These are phyloP conservation scores for Geranium incanum DNA, from an alignment of 441 rosid genomes.

Conservation along the genomic window DNA sequence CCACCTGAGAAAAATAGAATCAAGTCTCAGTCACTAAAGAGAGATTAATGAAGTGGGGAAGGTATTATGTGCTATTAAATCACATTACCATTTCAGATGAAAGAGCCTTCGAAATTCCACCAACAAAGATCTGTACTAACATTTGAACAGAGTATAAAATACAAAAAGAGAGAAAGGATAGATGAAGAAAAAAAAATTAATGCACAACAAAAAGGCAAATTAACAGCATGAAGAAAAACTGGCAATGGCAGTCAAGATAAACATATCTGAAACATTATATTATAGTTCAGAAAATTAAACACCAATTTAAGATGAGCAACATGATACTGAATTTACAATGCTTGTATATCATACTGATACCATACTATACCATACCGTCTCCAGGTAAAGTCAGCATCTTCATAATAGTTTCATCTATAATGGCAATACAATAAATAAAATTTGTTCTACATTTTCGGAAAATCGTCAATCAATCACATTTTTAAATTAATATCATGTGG, in stretches of 20 bases:
- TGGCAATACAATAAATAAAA: not conserved
- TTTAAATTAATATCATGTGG: not conserved
- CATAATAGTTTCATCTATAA: not conserved
- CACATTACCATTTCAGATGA: constrained; percentile 73
- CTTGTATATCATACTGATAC: not conserved
- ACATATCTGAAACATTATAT: not conserved
- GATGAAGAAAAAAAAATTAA: not conserved
- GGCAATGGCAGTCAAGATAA: not conserved
- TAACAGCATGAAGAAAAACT: not conserved
- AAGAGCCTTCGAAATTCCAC: constrained; percentile 67
- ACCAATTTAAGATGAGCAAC: not conserved
- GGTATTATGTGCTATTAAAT: constrained; percentile 14
- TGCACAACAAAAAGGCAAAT: not conserved
- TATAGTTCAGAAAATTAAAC: not conserved
- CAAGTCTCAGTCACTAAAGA: constrained; percentile 8
- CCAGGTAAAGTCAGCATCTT: not conserved
- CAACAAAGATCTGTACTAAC: constrained; percentile 72
- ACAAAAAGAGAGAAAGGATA: constrained; percentile 4
- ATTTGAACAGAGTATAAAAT: constrained; percentile 14
- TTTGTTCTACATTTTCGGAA: not conserved
- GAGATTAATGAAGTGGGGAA: constrained; percentile 2
- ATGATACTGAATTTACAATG: not conserved
- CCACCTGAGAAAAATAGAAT: constrained; percentile 41
- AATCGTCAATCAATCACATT: not conserved
- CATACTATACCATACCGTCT: not conserved